Conservation (phyloP, 305 asterid species). For the Fraxinus paxiana region DNA sequence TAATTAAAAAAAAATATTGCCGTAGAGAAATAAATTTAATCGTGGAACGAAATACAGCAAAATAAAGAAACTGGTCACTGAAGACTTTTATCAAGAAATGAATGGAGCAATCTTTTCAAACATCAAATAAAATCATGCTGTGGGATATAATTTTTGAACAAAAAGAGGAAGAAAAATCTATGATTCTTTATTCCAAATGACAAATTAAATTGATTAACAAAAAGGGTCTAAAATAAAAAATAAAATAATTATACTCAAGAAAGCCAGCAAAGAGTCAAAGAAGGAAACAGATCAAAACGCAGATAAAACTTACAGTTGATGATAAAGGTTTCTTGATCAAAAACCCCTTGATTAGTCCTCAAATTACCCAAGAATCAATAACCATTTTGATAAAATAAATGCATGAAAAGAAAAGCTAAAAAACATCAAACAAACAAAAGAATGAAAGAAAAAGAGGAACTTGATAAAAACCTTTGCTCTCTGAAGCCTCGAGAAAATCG, state of each 20-base stretch:
- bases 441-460: not conserved
- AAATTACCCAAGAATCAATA: constrained; percentile 26
- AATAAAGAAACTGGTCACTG: not conserved
- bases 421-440: not conserved
- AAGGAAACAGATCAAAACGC: constrained; percentile 24
- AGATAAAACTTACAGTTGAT: not conserved
- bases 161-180: not conserved
- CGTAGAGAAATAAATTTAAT: not conserved
- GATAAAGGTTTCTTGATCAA: constrained; percentile 25
- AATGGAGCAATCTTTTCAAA: constrained; percentile 23
- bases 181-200: not conserved
- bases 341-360: not conserved
- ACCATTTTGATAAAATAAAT: constrained; percentile 17
- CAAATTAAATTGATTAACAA: constrained; percentile 8
- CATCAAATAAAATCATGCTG: constrained; percentile 14
- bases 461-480: constrained; percentile 1
- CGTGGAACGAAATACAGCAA: not conserved
- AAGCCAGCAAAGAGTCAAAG: constrained; percentile 21
- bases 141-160: constrained; percentile 4
- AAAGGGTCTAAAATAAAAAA: constrained; percentile 15
- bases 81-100: not conserved
- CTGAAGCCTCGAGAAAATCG: constrained; percentile 10
- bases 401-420: not conserved
- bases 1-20: not conserved
- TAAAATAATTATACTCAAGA: constrained; percentile 17